Base-by-base conservation (phyloP, 1,139 yeast species). In the Tardiomyces depauwii region DNA sequence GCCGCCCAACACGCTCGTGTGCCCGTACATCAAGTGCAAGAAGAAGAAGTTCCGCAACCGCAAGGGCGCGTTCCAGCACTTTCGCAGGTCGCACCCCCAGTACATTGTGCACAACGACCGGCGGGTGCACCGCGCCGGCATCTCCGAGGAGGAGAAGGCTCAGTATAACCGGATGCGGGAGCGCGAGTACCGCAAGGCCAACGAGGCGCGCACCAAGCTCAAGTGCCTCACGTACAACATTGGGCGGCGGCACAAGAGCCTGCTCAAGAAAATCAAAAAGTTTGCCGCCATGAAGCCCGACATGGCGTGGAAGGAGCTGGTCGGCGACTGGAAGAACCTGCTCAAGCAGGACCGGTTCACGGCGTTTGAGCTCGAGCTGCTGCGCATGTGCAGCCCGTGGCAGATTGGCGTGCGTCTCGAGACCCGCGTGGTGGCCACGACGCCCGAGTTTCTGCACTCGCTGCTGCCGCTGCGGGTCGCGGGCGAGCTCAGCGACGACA, bases 121-220 rank as follows among this genome's bases (percentile, higher is more conserved):
- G 16, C 36, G 36, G n/a, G 36, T 30, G n/a, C 36, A 30, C 36
- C 36, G 36, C 16, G 36, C 36, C 16, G 36, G 36, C n/a, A 30
- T 30, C n/a, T 30, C 36, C 16, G 36, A 30, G 16, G 36, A 30
- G 16, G 36, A 30, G 16, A 30, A 30, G 16, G 36, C 36, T 4
- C 36, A 30, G 16, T 30, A 30, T 10, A 30, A 30, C 16, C 36
- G 36, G n/a, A 30, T 30, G 36, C 36, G 36, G 10, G 36, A 30
- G 36, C 36, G 36, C 36, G 36, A 30, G 36, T 30, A 30, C 36
- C 36, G 36, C 36, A 30, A 30, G 36, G 36, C 36, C 16, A 30
- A 30, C 16, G 36, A 30, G 16, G 36, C 36, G n/a, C 36, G 36
- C 36, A 30, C 36, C 36, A 30, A 30, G 36, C 36, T 30, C 16